A percentile compares a stretch with the other conserved stretches of the same genome.
These are phyloP conservation scores for Lasiodiplodia sp. DNA, from an alignment of 2,329 filamentous ascomycete species.

Conservation along the genomic window DNA sequence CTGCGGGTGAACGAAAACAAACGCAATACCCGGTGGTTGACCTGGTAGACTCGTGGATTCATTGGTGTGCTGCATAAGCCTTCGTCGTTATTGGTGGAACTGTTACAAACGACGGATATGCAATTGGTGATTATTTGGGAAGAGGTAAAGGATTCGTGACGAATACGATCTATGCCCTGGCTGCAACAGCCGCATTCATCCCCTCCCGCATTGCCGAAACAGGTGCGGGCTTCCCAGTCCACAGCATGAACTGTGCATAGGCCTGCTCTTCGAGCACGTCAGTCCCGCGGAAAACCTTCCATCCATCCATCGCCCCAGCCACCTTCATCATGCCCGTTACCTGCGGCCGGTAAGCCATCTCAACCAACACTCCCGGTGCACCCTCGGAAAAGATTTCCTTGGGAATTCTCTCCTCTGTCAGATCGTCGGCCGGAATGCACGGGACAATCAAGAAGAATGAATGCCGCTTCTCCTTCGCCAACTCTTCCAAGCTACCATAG, in stretches of 20 bases:
- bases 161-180: no score
- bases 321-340: conserved; percentile 1
- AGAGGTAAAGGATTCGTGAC: no score
- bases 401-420: neutral
- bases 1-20: no score
- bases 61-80: no score
- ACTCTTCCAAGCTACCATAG: neutral
- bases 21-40: no score
- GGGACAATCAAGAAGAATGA: neutral
- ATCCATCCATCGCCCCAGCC: neutral
- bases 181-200: neutral
- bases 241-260: neutral
- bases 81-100: no score
- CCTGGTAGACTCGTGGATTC: no score
- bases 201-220: neutral
- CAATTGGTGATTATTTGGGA: no score
- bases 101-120: no score
- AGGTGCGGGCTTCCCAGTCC: neutral
- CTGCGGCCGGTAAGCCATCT: neutral
- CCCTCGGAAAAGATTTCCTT: neutral
- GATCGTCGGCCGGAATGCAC: neutral
- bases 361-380: neutral
- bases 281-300: neutral
- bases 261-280: neutral
- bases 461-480: neutral